Base-by-base conservation (phyloP, 371 early-diverging fungal species). In the Entomophthora muscae region DNA sequence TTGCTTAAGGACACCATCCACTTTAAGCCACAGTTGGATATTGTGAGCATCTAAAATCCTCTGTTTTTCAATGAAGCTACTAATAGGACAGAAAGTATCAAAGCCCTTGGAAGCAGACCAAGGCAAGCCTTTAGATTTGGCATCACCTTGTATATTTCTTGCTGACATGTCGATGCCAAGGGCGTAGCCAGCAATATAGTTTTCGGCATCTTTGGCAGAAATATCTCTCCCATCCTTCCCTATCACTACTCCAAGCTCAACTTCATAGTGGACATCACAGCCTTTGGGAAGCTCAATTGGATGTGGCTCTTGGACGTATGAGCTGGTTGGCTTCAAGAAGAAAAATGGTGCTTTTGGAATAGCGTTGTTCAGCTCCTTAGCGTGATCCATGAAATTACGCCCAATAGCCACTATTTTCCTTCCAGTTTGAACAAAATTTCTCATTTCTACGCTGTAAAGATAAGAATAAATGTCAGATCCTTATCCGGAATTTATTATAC, bases 51-150 rank as follows among this genome's bases (percentile, higher is more conserved):
- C 85, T 22, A 73, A 65, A 29, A 94, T 81, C 24, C 70, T 66
- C 12, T 71, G 75, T 64, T 84, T 86, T n/a, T 84, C 81, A 55
- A 95, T 86, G 64, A 93, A 88, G 13, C 83, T 80, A 51, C 91
- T 82, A 55, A 95, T 77, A 21, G 97, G 95, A 21, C 91, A 86
- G 68, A 96, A 97, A 0, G 93, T 90, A 67, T 97, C 97, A 67
- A 83, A 93, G 0, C 97, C 97, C 72, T 97, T 97, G 31, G 93
- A 83, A 1, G 86, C 78, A n/a, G 85, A 82, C 95, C 95, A 94
- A 28, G 93, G 95, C 53, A 84, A 68, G 10, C 93, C 90, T 64
- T 77, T 79, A 66, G 84, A 82, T 75, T 91, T 93, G 27, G 86
- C 93, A 55, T 77, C 78, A 26, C 82, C 85, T 78, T 91, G 92